These are phyloP conservation scores for Botrytis squamosa DNA, from an alignment of 2,329 filamentous ascomycete genomes.

Conservation along the genomic window DNA sequence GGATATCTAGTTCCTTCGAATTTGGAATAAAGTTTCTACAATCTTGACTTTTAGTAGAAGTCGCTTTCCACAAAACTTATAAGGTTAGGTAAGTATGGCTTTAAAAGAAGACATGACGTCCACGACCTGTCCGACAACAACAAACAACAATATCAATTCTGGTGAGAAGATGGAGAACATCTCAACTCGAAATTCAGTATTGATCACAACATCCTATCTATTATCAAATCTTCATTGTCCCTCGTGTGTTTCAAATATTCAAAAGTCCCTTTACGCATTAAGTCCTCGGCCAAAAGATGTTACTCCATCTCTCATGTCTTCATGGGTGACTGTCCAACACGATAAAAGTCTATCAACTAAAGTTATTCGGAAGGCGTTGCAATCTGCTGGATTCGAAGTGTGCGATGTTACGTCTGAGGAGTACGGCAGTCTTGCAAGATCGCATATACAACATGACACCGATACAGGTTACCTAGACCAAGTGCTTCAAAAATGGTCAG, in stretches of 20 bases:
- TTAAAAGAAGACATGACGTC: neutral
- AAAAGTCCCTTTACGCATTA: conserved; percentile 52
- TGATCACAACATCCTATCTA: conserved; percentile 48
- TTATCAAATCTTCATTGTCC: conserved; percentile 77
- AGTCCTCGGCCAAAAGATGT: conserved; percentile 55
- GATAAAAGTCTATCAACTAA: conserved; percentile 45
- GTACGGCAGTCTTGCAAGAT: neutral
- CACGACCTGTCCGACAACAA: neutral
- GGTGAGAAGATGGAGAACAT: conserved; percentile 12
- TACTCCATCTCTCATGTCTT: conserved; percentile 69
- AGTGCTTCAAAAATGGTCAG: conserved; percentile 30
- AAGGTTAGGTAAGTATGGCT: neutral
- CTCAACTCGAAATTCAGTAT: neutral
- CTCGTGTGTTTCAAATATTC: conserved; percentile 68
- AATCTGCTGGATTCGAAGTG: conserved; percentile 59
- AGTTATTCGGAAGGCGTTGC: conserved; percentile 48
- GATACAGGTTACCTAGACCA: conserved; percentile 35
- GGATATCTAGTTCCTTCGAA: neutral
- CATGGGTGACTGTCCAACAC: conserved; percentile 63
- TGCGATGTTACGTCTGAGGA: conserved; percentile 38
- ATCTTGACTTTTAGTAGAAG: conserved; percentile 6
- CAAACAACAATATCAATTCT: conserved; percentile 12
- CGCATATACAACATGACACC: conserved; percentile 25
- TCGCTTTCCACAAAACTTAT: neutral
- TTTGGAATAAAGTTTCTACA: neutral